phyloP scores from a whole-genome alignment of 83 land plant genomes.

The Diphasiastrum complanatum region DNA sequence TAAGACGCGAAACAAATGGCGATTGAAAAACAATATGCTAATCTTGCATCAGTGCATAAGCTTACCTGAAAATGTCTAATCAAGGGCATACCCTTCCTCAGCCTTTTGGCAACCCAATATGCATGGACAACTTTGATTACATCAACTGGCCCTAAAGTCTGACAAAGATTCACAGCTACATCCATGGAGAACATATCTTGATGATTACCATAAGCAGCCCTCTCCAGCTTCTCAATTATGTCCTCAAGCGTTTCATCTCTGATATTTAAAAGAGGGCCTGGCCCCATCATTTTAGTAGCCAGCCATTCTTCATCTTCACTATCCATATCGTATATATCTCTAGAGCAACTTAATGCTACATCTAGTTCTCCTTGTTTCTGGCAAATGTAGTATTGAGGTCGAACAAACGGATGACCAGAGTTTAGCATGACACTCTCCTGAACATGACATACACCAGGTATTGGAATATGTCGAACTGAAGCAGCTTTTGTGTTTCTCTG shows the following conservation, averaged over 20 bases:
- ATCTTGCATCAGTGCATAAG: not conserved
- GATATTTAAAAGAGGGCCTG: slow-evolving; percentile 20
- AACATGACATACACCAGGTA: slow-evolving; percentile 62
- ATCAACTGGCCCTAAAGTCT: slow-evolving; percentile 46
- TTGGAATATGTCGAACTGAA: slow-evolving; percentile 62
- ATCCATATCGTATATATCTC: slow-evolving; percentile 89
- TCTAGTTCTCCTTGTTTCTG: slow-evolving; percentile 73
- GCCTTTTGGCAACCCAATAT: slow-evolving; percentile 66
- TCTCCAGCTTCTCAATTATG: slow-evolving; percentile 74
- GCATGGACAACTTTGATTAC: slow-evolving; percentile 50
- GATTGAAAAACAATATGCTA: not conserved
- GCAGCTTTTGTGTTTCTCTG: slow-evolving; percentile 65
- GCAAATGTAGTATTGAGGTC: slow-evolving; percentile 42
- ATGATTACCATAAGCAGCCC: slow-evolving; percentile 51
- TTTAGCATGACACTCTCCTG: slow-evolving; percentile 42
- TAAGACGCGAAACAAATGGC: too few relatives aligned
- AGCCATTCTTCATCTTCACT: slow-evolving; percentile 91
- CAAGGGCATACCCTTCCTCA: slow-evolving; percentile 75
- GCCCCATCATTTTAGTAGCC: slow-evolving; percentile 27
- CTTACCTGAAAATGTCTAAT: slow-evolving; percentile 87
- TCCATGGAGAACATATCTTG: slow-evolving; percentile 47
- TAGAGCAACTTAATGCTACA: slow-evolving; percentile 57
- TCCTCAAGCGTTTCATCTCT: slow-evolving; percentile 75
- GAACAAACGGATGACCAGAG: slow-evolving; percentile 32
- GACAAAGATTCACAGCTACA: slow-evolving; percentile 49